phyloP scores from a whole-genome alignment of 164 flowering plant species.

The Sextonia rubra region DNA sequence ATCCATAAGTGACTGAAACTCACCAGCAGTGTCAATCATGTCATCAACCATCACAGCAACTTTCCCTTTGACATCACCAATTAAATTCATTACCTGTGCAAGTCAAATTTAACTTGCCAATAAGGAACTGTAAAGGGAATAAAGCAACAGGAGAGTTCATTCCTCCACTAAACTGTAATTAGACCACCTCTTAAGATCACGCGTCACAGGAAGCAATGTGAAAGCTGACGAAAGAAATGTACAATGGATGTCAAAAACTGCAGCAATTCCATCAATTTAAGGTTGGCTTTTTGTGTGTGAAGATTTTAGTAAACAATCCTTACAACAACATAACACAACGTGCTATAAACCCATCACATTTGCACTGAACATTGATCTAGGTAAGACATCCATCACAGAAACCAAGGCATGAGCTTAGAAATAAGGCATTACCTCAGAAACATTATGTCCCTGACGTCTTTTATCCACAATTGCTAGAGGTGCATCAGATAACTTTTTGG shows the following conservation, averaged over 20 bases:
- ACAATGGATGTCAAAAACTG: no score
- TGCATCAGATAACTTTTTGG: constrained; percentile 91
- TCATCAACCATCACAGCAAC: constrained; percentile 74
- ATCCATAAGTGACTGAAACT: constrained; percentile 7
- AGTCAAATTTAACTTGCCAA: neutral
- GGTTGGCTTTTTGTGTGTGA: no score
- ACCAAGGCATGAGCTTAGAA: constrained; percentile 59
- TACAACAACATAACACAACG: neutral
- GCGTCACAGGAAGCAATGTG: no score
- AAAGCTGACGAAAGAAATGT: no score
- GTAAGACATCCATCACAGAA: neutral
- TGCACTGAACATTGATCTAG: neutral
- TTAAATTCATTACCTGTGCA: constrained; percentile 53
- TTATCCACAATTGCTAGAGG: constrained; percentile 97
- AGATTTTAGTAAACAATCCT: neutral
- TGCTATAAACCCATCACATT: neutral
- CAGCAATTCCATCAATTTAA: no score
- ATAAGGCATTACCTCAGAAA: constrained; percentile 69
- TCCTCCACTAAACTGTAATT: neutral
- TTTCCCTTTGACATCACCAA: constrained; percentile 64
- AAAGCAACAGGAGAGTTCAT: neutral
- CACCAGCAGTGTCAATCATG: constrained; percentile 74
- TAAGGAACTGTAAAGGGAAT: neutral
- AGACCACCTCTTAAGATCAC: neutral
- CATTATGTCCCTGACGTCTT: constrained; percentile 89